Evolutionary conservation across 148 eudicot species (phyloP), one percentile per base, ranked within the genome.

Genomic region (Fagopyrum homotropicum): DNA sequence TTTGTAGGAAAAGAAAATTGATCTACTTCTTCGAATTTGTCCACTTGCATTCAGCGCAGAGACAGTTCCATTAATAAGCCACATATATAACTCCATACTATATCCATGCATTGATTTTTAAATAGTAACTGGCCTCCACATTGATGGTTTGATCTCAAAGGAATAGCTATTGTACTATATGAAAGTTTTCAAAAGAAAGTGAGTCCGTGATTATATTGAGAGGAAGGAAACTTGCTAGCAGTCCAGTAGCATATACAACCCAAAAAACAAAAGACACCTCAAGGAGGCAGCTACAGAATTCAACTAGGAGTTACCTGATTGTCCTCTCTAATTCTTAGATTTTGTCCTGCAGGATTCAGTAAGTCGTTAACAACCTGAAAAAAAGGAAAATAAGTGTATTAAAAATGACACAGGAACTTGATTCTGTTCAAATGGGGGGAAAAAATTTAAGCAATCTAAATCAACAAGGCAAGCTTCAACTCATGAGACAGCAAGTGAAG

Each of bases 271-370:
- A 66, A 40, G 47, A 40, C 14, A 9, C 69, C 16, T 63, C 45
- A 43, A 14, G 15, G 47, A 66, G 15, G 71, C 47, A 40, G 47
- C 9, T 11, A 10, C 4, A 10, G n/a, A 66, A 14, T 43, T 61
- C 30, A 57, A 8, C 4, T 17, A 57, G 26, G 76, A 78, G 44
- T 80, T 73, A 92, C 99, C 97, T 95, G 99, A 68, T 84, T 82
- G 74, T 92, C 99, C 85, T 95, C 97, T 82, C 99, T 86, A 79
- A 95, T 90, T 86, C 87, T 86, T 81, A 95, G 77, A 85, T 95
- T 92, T 76, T 95, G 97, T 71, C 99, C 99, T 51, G 99, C 97
- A 82, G 99, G 99, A 84, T 95, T 95, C 80, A 95, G 79, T 86
- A 92, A 84, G 82, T 95, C 99, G 86, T 95, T 95, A 77, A 95